Conservation (phyloP, 148 eudicot genomes). For the Heliosperma pusillum region DNA sequence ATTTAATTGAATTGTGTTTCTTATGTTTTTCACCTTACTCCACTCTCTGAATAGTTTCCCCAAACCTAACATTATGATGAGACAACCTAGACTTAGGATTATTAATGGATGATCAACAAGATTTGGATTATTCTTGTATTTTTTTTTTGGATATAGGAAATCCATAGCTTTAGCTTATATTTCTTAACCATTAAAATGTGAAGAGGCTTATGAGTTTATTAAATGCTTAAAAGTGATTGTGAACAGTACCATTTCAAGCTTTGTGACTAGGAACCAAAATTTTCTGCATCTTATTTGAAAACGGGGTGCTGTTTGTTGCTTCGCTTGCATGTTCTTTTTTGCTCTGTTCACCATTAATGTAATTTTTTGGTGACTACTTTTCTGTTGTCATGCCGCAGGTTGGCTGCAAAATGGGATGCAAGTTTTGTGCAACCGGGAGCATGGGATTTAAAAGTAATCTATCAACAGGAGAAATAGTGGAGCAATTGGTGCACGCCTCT, state of each 20-base stretch:
- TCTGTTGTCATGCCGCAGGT: constrained; percentile 43
- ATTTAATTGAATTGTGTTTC: not conserved
- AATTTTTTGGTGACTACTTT: constrained; percentile 5
- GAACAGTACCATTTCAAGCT: not conserved
- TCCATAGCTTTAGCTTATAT: not conserved
- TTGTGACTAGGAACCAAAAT: not conserved
- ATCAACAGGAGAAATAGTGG: constrained; percentile 86
- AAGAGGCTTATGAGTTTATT: not conserved
- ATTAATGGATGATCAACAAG: not conserved
- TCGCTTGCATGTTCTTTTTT: not conserved
- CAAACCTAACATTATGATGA: not conserved
- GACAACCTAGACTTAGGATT: not conserved
- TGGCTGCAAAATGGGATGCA: constrained; percentile 99
- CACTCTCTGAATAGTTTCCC: not conserved
- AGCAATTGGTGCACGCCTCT: constrained; percentile 93
- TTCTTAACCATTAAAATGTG: not conserved
- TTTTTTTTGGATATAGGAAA: not conserved
- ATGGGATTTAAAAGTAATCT: constrained; percentile 95
- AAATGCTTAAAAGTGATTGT: not conserved
- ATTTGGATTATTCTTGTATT: not conserved
- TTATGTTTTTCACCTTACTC: not conserved
- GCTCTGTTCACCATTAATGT: not conserved
- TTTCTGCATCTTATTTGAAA: not conserved
- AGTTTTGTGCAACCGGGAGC: constrained; percentile 93
- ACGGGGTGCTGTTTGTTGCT: not conserved